A percentile compares a stretch with the other conserved stretches of the same genome.
These are phyloP conservation scores for Suillus alpinus DNA, from an alignment of 768 basidiomycete species.

Conservation along the genomic window DNA sequence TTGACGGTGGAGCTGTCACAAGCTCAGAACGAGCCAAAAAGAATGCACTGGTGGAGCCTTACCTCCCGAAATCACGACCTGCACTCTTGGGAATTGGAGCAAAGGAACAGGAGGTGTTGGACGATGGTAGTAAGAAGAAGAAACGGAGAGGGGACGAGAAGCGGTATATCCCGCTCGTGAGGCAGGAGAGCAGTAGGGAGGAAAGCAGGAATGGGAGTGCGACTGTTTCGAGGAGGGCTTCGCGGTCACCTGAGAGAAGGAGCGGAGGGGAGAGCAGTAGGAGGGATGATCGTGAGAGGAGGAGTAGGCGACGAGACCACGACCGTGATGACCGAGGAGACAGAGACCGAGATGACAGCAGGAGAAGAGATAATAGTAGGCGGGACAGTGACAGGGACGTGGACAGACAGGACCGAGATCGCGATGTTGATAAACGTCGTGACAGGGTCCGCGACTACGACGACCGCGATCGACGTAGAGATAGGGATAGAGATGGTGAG, in stretches of 20 bases:
- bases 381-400: conserved; percentile 21
- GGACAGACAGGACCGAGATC: conserved; percentile 30
- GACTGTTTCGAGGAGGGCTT: conserved; percentile 45
- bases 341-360: conserved; percentile 20
- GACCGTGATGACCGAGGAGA: conserved; percentile 31
- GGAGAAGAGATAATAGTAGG: conserved; percentile 26
- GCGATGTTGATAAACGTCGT: conserved; percentile 22
- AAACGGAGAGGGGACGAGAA: conserved; percentile 53
- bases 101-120: conserved; percentile 74
- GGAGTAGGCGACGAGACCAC: conserved; percentile 22
- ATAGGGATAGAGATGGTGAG: not conserved
- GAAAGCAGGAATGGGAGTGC: conserved; percentile 38
- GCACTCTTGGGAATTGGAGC: conserved; percentile 92
- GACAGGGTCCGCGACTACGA: conserved; percentile 29
- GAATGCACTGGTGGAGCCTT: conserved; percentile 69
- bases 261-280: conserved; percentile 11
- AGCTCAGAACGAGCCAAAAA: conserved; percentile 47
- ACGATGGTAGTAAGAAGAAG: conserved; percentile 63
- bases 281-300: conserved; percentile 12
- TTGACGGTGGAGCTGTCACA: conserved; percentile 71
- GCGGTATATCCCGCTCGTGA: conserved; percentile 82
- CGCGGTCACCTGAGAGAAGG: conserved; percentile 44
- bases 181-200: conserved; percentile 50
- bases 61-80: conserved; percentile 79
- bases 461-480: conserved; percentile 11